Conservation (phyloP, 116 monocot species). For the Phalaenopsis hybrid region DNA sequence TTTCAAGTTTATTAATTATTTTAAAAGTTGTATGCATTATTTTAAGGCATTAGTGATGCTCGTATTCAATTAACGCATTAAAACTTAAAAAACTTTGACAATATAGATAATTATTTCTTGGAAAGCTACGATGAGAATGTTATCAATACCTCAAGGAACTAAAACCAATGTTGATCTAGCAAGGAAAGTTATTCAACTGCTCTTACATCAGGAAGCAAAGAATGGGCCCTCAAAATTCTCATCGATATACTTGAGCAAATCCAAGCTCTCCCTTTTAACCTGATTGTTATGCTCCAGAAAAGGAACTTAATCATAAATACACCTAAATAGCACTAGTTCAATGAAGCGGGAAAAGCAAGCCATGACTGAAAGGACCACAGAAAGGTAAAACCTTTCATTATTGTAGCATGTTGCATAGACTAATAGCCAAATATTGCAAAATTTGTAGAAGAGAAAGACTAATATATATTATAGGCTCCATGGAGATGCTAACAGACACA, state of each 20-base stretch:
- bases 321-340: background rate
- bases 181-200: background rate
- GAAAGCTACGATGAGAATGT: no score
- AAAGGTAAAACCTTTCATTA: background rate
- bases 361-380: background rate
- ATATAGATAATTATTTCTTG: no score
- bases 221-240: constrained; percentile 52
- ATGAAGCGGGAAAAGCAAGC: background rate
- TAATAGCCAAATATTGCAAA: no score
- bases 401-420: no score
- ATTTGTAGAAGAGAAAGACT: no score
- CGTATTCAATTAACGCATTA: no score
- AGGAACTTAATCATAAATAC: constrained; percentile 31
- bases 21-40: no score
- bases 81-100: no score
- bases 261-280: constrained; percentile 59
- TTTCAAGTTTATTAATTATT: no score
- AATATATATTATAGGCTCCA: no score
- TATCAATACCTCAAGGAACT: background rate
- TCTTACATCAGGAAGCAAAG: constrained; percentile 66
- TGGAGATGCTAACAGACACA: no score
- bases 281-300: constrained; percentile 62
- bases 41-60: no score
- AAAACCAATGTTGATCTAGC: background rate
- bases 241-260: constrained; percentile 64